These are phyloP conservation scores for Apiospora marii DNA, from an alignment of 2,329 filamentous ascomycete species.

Conservation along the genomic window DNA sequence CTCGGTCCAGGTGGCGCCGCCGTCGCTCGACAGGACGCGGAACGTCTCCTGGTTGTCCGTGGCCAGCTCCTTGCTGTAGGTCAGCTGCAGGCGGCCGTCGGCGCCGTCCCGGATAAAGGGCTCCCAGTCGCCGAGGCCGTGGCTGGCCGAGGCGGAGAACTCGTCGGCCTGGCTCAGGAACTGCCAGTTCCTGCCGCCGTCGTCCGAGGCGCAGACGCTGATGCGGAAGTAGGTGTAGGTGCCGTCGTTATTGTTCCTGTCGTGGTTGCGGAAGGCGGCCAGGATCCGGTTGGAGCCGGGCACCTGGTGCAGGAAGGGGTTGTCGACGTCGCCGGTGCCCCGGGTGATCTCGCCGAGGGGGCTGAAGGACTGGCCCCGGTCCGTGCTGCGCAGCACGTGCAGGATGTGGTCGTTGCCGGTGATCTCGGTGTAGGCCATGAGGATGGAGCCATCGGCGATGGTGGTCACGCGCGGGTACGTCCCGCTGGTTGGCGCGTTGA, in stretches of 20 bases:
- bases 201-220: slow-evolving; percentile 42
- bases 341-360: slow-evolving; percentile 46
- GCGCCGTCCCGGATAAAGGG: slow-evolving; percentile 50
- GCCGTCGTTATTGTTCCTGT: slow-evolving; percentile 42
- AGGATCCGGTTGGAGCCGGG: slow-evolving; percentile 39
- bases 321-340: slow-evolving; percentile 48
- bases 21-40: slow-evolving; percentile 46
- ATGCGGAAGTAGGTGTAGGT: slow-evolving; percentile 47
- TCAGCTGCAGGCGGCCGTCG: slow-evolving; percentile 48
- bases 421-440: slow-evolving; percentile 46
- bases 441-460: slow-evolving; percentile 48
- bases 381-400: slow-evolving; percentile 45
- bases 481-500: slow-evolving; percentile 31
- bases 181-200: slow-evolving; percentile 44
- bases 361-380: slow-evolving; percentile 45
- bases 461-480: slow-evolving; percentile 50
- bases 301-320: slow-evolving; percentile 49
- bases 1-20: slow-evolving; percentile 46
- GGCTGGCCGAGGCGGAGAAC: slow-evolving; percentile 39
- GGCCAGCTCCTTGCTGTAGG: slow-evolving; percentile 51
- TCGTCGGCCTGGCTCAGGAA: slow-evolving; percentile 48
- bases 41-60: slow-evolving; percentile 52
- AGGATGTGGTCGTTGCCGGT: slow-evolving; percentile 41
- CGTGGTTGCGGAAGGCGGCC: slow-evolving; percentile 53
- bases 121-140: slow-evolving; percentile 48